Conservation (phyloP, 1,284 basidiomycete species). For the Stereum hirsutum region DNA sequence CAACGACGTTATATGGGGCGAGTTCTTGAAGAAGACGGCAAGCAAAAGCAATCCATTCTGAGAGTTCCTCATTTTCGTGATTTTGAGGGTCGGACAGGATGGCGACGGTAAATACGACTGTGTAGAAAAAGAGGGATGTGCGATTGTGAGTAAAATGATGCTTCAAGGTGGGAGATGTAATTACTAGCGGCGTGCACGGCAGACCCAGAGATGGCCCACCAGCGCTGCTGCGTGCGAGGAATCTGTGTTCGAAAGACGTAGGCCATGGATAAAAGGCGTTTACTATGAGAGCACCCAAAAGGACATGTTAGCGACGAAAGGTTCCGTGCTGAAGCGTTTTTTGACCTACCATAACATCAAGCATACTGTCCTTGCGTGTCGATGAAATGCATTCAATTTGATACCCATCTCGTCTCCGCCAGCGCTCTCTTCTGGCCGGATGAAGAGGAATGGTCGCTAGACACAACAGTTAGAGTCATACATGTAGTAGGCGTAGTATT, state of each 20-base stretch:
- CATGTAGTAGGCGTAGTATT: background rate
- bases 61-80: slow-evolving; percentile 14
- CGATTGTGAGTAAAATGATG: background rate
- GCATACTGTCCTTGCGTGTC: slow-evolving; percentile 10
- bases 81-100: slow-evolving; percentile 14
- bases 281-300: slow-evolving; percentile 4
- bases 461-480: background rate
- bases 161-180: no score
- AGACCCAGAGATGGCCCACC: no score
- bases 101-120: slow-evolving; percentile 14
- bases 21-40: slow-evolving; percentile 9
- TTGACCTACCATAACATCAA: slow-evolving; percentile 10
- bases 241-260: slow-evolving; percentile 7
- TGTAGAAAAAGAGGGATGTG: no score
- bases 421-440: slow-evolving; percentile 7
- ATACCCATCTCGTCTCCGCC: slow-evolving; percentile 6
- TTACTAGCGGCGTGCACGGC: no score
- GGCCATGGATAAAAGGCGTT: slow-evolving; percentile 4
- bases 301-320: background rate
- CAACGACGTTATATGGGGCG: slow-evolving; percentile 10
- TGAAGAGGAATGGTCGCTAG: slow-evolving; percentile 16
- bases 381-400: slow-evolving; percentile 9
- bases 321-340: background rate
- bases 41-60: slow-evolving; percentile 16
- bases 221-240: slow-evolving; percentile 3